Conservation (phyloP, 805 yeast species). For the Ogataea nonfermentans region DNA sequence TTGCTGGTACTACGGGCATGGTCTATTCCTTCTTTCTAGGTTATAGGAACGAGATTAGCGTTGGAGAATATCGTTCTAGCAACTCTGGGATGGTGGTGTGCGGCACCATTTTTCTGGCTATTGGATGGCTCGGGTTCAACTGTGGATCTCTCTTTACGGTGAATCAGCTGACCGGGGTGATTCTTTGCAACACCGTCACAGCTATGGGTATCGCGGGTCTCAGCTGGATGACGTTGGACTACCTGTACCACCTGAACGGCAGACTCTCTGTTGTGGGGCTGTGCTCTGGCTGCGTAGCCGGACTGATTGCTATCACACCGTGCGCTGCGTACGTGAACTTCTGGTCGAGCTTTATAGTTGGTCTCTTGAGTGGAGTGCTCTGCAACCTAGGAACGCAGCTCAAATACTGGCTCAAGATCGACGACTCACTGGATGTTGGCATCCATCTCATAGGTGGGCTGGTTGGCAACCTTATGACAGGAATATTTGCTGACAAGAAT, state of each 20-base stretch:
- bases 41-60: constrained; percentile 57
- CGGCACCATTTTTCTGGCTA: constrained; percentile 79
- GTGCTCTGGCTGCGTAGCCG: constrained; percentile 89
- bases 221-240: constrained; percentile 83
- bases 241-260: constrained; percentile 49
- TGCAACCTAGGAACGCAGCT: constrained; percentile 85
- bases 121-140: constrained; percentile 92
- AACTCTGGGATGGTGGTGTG: constrained; percentile 78
- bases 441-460: constrained; percentile 94
- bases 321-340: constrained; percentile 80
- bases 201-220: constrained; percentile 80
- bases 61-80: constrained; percentile 83
- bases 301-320: constrained; percentile 94
- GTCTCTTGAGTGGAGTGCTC: constrained; percentile 67
- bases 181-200: constrained; percentile 78
- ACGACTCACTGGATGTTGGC: constrained; percentile 88
- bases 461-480: constrained; percentile 77
- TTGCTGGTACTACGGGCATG: constrained; percentile 84
- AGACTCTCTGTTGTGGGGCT: constrained; percentile 90
- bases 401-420: constrained; percentile 72
- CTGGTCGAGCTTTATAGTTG: constrained; percentile 82
- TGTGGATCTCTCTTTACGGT: constrained; percentile 83
- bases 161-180: constrained; percentile 69
- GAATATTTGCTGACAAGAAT: constrained; percentile 71
- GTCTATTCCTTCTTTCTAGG: constrained; percentile 76